Evolutionary conservation across 352 stramenopile species (phyloP), one percentile per base, ranked within the genome.

Genomic region (Globisporangium alternatum): DNA sequence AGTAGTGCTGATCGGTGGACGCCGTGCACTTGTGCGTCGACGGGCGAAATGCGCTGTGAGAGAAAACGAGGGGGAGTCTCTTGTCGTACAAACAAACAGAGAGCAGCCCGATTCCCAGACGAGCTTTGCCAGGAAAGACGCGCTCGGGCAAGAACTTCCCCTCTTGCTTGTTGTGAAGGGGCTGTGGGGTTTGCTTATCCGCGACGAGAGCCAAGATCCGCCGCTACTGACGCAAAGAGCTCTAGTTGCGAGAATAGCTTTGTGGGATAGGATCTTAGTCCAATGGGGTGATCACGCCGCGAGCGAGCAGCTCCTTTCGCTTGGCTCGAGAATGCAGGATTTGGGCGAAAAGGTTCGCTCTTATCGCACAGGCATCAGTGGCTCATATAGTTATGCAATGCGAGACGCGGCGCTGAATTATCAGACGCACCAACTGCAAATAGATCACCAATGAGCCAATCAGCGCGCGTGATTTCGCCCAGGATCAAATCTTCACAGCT

Each of bases 401-500:
- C 17, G 49, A 56, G 49, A 56, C 49, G 49, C 49, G 49, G 49
- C 49, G 49, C 25, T 43, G 51, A 17, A 41, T 56, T 43, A 43
- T 43, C 28, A 41, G 28, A 56, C 28, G 2, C 25, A 15, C 8
- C 19, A 21, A 43, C 6, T 43, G 22, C 13, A 43, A 56, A 56
- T 43, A 41, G 49, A n/a, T 28, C 12, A 2, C 28, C 3, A 39
- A 43, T 6, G 51, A 56, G 51, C 51, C 51, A 56, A 56, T 43
- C 30, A 56, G 30, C 17, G 43, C 17, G 2, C 17, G 43, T 22
- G 12, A 5, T 48, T n/a, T n/a, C 5, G 31, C 39, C 10, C 5
- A 33, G 31, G 49, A 56, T 56, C 49, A 15, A 25, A 56, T 39
- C 25, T 28, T 28, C 25, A 28, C 25, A 41, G 35, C 35, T 12